These are phyloP conservation scores for Agaricus sinodeliciosus DNA, from an alignment of 768 basidiomycete genomes.

Conservation along the genomic window DNA sequence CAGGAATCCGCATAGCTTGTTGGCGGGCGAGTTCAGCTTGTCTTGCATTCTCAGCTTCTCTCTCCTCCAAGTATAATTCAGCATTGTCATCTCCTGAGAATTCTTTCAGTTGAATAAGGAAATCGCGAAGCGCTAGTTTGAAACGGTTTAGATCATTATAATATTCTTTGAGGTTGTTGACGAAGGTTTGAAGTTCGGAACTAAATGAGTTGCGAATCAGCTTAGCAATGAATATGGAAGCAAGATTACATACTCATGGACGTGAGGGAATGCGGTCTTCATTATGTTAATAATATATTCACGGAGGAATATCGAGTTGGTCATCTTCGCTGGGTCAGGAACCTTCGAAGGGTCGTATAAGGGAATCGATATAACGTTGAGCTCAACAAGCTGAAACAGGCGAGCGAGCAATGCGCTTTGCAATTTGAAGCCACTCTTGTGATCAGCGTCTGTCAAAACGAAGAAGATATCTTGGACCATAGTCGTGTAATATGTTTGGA, in stretches of 20 bases:
- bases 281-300: constrained; percentile 85
- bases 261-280: constrained; percentile 86
- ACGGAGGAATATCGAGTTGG: constrained; percentile 75
- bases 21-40: constrained; percentile 82
- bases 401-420: constrained; percentile 89
- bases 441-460: constrained; percentile 94
- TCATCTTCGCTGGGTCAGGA: constrained; percentile 54
- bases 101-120: constrained; percentile 96
- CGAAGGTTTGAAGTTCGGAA: constrained; percentile 66
- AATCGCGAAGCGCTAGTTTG: constrained; percentile 92
- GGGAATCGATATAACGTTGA: constrained; percentile 67
- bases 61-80: constrained; percentile 91
- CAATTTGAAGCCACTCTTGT: constrained; percentile 98
- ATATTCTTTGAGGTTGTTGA: constrained; percentile 60
- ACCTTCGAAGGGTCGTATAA: constrained; percentile 76
- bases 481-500: constrained; percentile 92
- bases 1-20: constrained; percentile 91
- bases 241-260: constrained; percentile 58
- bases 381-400: constrained; percentile 89
- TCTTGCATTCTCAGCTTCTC: constrained; percentile 75
- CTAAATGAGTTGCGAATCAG: constrained; percentile 27
- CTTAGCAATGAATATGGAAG: constrained; percentile 10
- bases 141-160: constrained; percentile 82
- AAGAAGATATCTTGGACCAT: constrained; percentile 96
- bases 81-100: constrained; percentile 88